Evolutionary conservation across 2,329 filamentous ascomycete genomes (phyloP).

Genomic region (Amphichorda felina): DNA sequence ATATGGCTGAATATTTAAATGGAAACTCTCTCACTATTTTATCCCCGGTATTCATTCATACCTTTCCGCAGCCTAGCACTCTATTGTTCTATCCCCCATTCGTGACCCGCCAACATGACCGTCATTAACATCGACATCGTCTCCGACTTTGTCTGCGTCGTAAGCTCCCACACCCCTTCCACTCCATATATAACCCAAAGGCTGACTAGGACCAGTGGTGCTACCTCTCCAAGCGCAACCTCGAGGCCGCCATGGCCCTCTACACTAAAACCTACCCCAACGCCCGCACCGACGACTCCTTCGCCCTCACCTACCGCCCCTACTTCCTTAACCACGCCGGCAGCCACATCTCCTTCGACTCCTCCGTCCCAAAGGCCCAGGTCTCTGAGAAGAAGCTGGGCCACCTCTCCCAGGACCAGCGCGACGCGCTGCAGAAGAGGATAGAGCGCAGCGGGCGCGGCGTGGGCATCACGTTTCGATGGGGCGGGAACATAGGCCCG

Average conservation of each 20-base stretch:
- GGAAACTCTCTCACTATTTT: too few relatives aligned
- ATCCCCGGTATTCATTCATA: too few relatives aligned
- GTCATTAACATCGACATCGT: slow-evolving; percentile 13
- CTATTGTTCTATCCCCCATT: too few relatives aligned
- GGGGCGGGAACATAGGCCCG: slow-evolving; percentile 18
- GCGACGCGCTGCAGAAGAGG: slow-evolving; percentile 12
- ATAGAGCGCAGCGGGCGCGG: slow-evolving; percentile 15
- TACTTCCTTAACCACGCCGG: slow-evolving; percentile 23
- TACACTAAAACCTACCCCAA: slow-evolving; percentile 25
- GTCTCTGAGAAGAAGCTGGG: slow-evolving; percentile 11
- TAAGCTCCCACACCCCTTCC: slow-evolving; percentile 7
- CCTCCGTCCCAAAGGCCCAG: slow-evolving; percentile 9
- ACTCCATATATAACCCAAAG: not conserved
- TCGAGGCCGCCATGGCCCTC: slow-evolving; percentile 22
- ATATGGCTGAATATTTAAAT: too few relatives aligned
- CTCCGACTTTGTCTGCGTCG: slow-evolving; percentile 18
- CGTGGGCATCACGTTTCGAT: slow-evolving; percentile 20
- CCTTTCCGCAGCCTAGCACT: too few relatives aligned
- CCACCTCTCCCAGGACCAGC: slow-evolving; percentile 12
- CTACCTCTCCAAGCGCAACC: slow-evolving; percentile 24
- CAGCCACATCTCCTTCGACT: not conserved
- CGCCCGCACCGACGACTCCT: slow-evolving; percentile 18
- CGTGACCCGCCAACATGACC: too few relatives aligned
- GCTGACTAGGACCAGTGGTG: slow-evolving; percentile 15
- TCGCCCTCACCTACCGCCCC: slow-evolving; percentile 21